Evolutionary conservation across 2,329 filamentous ascomycete species (phyloP).

Genomic region (Ceratocystis diversiconidia): DNA sequence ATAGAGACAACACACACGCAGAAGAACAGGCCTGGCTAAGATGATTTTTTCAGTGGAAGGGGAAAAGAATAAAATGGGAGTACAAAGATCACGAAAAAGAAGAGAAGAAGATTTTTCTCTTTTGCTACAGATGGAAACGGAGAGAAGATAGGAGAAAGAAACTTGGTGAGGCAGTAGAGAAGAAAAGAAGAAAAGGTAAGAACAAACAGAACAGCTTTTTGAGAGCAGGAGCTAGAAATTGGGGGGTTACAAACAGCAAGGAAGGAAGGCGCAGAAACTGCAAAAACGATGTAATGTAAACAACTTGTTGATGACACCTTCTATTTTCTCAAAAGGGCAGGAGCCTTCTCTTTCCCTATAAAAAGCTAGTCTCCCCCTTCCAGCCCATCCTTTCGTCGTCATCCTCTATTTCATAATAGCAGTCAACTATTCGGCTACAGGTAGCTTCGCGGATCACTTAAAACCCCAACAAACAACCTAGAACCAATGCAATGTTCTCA

Average conservation of each 20-base stretch:
- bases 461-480: too few species aligned
- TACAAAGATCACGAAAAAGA: not conserved
- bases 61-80: not conserved
- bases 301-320: not conserved
- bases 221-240: not conserved
- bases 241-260: not conserved
- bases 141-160: not conserved
- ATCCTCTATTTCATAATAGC: too few species aligned
- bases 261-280: constrained; percentile 3
- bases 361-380: too few species aligned
- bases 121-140: not conserved
- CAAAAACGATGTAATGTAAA: not conserved
- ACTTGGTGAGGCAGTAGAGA: not conserved
- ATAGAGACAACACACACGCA: not conserved
- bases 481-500: too few species aligned
- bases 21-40: not conserved
- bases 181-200: not conserved
- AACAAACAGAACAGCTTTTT: not conserved
- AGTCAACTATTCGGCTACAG: too few species aligned
- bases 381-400: too few species aligned
- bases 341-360: not conserved
- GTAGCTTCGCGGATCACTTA: too few species aligned
- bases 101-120: not conserved
- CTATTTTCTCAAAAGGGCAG: not conserved
- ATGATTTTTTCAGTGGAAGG: not conserved